Percentiles rank a stretch among this genome's conserved stretches.
These are phyloP conservation scores for Leptographium lundbergii DNA, from an alignment of 2,329 filamentous ascomycete genomes.

Conservation along the genomic window DNA sequence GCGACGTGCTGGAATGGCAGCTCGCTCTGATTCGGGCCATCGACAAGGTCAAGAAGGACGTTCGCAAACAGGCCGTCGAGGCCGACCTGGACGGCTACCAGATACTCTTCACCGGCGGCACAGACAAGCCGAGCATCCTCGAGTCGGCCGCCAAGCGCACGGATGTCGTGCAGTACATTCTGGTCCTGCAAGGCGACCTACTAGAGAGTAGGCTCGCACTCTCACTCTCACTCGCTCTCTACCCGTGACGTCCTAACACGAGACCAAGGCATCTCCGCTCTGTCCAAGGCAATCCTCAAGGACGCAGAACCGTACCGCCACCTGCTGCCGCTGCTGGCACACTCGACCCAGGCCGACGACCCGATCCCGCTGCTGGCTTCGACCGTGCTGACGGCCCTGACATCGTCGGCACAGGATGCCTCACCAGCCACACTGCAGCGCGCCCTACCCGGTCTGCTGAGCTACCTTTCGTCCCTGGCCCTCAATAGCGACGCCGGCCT, in stretches of 20 bases:
- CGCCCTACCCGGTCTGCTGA: constrained; percentile 71
- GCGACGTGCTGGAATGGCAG: constrained; percentile 87
- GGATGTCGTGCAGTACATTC: constrained; percentile 89
- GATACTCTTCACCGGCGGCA: constrained; percentile 66
- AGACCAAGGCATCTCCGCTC: constrained; percentile 35
- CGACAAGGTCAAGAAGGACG: constrained; percentile 90
- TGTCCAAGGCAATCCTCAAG: constrained; percentile 64
- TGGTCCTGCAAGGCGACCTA: constrained; percentile 79
- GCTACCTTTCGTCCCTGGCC: constrained; percentile 71
- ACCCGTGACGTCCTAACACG: background rate
- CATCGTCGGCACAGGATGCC: constrained; percentile 54
- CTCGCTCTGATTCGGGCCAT: constrained; percentile 92
- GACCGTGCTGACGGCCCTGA: constrained; percentile 69
- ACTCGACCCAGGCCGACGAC: constrained; percentile 62
- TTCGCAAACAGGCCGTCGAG: constrained; percentile 72
- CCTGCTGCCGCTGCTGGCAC: constrained; percentile 70
- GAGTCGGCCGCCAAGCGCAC: constrained; percentile 74
- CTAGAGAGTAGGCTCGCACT: constrained; percentile 54
- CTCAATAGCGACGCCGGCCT: constrained; percentile 73
- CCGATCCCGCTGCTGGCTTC: constrained; percentile 83
- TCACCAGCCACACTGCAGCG: constrained; percentile 51
- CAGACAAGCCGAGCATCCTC: constrained; percentile 58
- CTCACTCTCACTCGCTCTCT: background rate
- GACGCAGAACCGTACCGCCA: constrained; percentile 63
- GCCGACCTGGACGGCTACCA: constrained; percentile 69